Evolutionary conservation across 768 basidiomycete species (phyloP), one percentile per base, ranked within the genome.

Genomic region (Collybia mongolica): DNA sequence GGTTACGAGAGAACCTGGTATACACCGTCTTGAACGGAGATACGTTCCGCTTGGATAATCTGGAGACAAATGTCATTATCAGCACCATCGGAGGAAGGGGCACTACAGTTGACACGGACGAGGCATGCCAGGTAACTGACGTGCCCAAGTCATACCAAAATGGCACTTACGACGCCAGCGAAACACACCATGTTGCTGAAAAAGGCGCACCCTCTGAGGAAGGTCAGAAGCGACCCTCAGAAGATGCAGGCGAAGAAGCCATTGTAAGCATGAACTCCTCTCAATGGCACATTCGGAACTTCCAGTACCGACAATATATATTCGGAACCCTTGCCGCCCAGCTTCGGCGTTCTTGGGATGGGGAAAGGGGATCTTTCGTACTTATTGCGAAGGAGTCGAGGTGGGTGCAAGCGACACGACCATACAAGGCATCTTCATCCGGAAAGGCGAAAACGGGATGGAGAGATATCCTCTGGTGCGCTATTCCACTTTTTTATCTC

Each of bases 21-120:
- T 57, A 64, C 17, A 71, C 74, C 0, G 49, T 76, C 18, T 54
- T 78, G 8, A 60, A 66, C 8, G 76, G 75, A 29, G 69, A 76
- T 22, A 64, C 71, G 26, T 55, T 72, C 26, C 66, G 73, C 11
- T 59, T 73, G 15, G 70, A 76, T 54, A 59, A 73, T 41, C 60
- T 75, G 44, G 57, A 63, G 28, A 69, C 71, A 11, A 65, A 58
- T 15, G 28, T 73, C 11, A 60, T 56, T n/a, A 62, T 77, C 42
- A 56, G 53, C 41, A 44, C 60, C n/a, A 50, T 44, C 3, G 54
- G 54, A 8, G 29, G 48, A 23, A 22, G 24, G 17, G 29, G 26
- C 7, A 6, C 19, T 9, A 51, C 40, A 1, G 39, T 22, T 26
- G 24, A 39, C 15, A 37, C 39, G 7, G 20, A 41, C 11, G 23